A percentile compares a stretch with the other conserved stretches of the same genome.
Conservation (phyloP, 1,284 basidiomycete genomes). For the Ganoderma sp. region DNA sequence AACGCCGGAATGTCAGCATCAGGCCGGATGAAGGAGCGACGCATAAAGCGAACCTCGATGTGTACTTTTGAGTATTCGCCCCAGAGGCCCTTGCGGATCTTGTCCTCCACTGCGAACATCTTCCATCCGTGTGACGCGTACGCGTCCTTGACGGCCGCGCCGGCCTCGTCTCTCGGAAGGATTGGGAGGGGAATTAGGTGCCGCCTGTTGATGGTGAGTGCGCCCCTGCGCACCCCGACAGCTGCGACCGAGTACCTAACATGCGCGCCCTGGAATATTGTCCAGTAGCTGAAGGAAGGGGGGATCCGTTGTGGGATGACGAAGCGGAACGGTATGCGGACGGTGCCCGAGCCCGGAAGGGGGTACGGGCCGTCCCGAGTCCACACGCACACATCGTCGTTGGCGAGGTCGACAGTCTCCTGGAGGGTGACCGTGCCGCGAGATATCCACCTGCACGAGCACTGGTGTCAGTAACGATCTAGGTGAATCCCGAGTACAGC, state of each 20-base stretch:
- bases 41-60: conserved; percentile 21
- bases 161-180: conserved; percentile 27
- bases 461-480: neutral
- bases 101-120: conserved; percentile 14
- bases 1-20: neutral
- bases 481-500: too few relatives aligned
- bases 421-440: neutral
- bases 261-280: neutral
- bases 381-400: conserved; percentile 30
- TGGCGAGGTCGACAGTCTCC: conserved; percentile 19
- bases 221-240: conserved; percentile 31
- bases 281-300: conserved; percentile 33
- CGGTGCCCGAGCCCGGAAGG: conserved; percentile 25
- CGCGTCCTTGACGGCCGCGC: conserved; percentile 13
- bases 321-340: conserved; percentile 35
- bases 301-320: conserved; percentile 30
- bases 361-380: conserved; percentile 28
- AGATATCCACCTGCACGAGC: conserved; percentile 1
- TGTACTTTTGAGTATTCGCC: conserved; percentile 31
- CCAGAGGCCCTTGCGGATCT: conserved; percentile 34
- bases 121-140: conserved; percentile 17
- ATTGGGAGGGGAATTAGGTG: conserved; percentile 28
- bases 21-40: too few relatives aligned
- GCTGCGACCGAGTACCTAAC: conserved; percentile 32
- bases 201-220: conserved; percentile 25